A percentile compares a stretch with the other conserved stretches of the same genome.
Conservation (phyloP, 306 rosid species). For the Gillenia trifoliata region DNA sequence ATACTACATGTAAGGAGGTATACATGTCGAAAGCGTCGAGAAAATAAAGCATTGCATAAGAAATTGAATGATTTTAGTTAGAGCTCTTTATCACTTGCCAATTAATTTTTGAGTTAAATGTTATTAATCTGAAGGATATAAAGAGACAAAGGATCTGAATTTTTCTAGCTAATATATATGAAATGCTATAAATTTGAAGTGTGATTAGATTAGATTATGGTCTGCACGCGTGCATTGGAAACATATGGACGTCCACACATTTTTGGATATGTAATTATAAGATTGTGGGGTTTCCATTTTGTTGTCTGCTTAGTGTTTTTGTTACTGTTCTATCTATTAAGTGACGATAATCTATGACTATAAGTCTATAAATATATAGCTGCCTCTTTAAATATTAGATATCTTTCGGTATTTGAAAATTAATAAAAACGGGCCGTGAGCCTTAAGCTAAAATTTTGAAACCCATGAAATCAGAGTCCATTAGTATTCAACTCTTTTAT, state of each 20-base stretch:
- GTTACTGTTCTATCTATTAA: not conserved
- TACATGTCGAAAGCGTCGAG: no score
- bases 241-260: not conserved
- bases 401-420: not conserved
- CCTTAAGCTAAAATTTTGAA: not conserved
- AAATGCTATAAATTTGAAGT: not conserved
- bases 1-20: no score
- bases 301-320: not conserved
- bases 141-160: not conserved
- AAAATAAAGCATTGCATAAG: no score
- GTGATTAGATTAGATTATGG: not conserved
- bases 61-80: not conserved
- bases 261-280: not conserved
- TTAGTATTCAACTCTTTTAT: not conserved
- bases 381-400: not conserved
- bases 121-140: no score
- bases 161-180: not conserved
- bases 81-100: no score
- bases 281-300: not conserved
- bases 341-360: not conserved
- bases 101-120: no score
- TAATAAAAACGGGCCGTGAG: not conserved
- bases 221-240: not conserved
- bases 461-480: not conserved
- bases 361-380: no score